A percentile compares a stretch with the other conserved stretches of the same genome.
Evolutionary conservation across 1,284 basidiomycete species (phyloP).

Genomic region (Puccinia novopanici): DNA sequence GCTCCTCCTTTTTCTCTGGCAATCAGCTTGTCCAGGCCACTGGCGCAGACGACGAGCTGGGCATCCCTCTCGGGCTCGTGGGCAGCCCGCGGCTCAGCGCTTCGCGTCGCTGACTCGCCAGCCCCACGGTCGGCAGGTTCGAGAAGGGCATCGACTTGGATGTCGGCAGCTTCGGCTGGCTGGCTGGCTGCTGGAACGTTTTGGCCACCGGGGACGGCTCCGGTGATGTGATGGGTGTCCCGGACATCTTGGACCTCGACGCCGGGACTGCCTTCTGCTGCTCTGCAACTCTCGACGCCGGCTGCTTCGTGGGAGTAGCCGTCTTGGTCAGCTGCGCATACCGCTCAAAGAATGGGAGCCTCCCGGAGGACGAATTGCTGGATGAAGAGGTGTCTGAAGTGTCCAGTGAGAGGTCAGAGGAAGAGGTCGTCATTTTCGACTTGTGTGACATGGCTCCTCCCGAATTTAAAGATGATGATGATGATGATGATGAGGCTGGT

Average conservation of each 20-base stretch:
- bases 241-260: background rate
- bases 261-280: background rate
- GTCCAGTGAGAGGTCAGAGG: background rate
- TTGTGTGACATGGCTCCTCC: background rate
- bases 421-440: background rate
- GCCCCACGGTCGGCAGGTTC: background rate
- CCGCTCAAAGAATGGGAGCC: conserved; percentile 38
- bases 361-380: background rate
- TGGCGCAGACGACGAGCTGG: conserved; percentile 4
- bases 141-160: conserved; percentile 31
- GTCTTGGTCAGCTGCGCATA: conserved; percentile 23
- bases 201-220: background rate
- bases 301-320: background rate
- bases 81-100: background rate
- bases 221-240: conserved; percentile 24
- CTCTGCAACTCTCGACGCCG: background rate
- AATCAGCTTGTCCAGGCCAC: conserved; percentile 4
- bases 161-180: background rate
- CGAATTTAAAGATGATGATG: background rate
- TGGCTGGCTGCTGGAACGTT: background rate
- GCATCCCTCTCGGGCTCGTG: background rate
- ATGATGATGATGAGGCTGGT: too few relatives aligned
- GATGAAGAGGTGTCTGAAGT: conserved; percentile 1
- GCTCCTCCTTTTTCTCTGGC: background rate
- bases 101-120: conserved; percentile 12